A percentile compares a stretch with the other conserved stretches of the same genome.
phyloP scores from a whole-genome alignment of 192 early-diverging fungal genomes.

The Entomortierella chlamydospora region DNA sequence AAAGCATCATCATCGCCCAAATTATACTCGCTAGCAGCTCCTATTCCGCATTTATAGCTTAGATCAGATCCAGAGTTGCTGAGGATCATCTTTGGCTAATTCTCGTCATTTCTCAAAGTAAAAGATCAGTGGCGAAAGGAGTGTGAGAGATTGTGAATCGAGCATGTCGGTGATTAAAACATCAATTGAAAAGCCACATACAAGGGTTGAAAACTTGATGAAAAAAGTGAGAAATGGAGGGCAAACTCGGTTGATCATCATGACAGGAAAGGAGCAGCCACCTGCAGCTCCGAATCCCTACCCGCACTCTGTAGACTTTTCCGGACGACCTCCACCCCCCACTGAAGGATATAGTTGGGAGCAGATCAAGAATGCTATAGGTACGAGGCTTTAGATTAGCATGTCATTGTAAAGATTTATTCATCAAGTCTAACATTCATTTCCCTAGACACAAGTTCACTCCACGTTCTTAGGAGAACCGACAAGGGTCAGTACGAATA shows the following conservation, averaged over 20 bases:
- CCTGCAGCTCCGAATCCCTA: background rate
- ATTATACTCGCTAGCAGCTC: conserved; percentile 24
- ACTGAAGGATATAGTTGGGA: conserved; percentile 39
- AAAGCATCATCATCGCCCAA: conserved; percentile 20
- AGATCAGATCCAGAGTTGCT: conserved; percentile 2
- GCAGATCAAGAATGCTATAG: conserved; percentile 27
- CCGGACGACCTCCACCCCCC: conserved; percentile 31
- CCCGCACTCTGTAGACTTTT: conserved; percentile 33
- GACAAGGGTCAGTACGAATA: conserved; percentile 54
- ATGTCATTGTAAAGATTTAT: background rate
- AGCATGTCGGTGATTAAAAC: too few relatives aligned
- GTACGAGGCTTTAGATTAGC: conserved; percentile 10
- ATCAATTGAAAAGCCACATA: background rate
- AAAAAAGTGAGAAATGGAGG: too few relatives aligned
- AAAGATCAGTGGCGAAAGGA: conserved; percentile 5
- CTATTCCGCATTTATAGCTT: conserved; percentile 5
- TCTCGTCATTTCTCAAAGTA: conserved; percentile 11
- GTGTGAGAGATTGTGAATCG: background rate
- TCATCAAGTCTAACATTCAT: background rate
- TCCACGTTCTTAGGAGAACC: conserved; percentile 22
- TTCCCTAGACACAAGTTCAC: conserved; percentile 5
- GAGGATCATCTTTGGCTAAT: conserved; percentile 30
- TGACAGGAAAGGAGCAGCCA: conserved; percentile 1
- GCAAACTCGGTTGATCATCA: background rate
- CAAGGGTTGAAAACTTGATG: too few relatives aligned